Base-by-base conservation (phyloP, 495 filamentous ascomycete species). In the Trichocladium uniseriatum region DNA sequence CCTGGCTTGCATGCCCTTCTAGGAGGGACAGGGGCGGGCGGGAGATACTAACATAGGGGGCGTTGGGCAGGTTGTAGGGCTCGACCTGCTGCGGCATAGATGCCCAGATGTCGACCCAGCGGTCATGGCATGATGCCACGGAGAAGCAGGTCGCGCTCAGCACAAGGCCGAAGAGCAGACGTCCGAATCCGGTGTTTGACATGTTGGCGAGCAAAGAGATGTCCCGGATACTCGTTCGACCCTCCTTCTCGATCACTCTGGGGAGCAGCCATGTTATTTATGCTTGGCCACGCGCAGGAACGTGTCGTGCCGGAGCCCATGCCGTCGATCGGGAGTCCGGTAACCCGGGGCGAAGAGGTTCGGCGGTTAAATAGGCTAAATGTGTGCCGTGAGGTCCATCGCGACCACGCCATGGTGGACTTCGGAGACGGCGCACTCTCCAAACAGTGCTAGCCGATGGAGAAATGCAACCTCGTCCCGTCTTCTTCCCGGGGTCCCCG, bases 61-160 rank as follows among this genome's bases (percentile, higher is more conserved):
- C 27, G 1, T 66, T 64, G 16, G 78, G 79, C 2, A 82, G 61
- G 55, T 81, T 80, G 14, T 56, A 60, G 3, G 71, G 66, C 54
- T 82, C 79, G 5, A 72, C 74, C 16, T 78, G 56, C 59, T 81
- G 79, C 0, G 79, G 77, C 78, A 80, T 81, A 2, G 70, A 55
- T 0, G 71, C 69, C 79, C 79, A 81, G 5, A 75, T 75, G 40
- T 70, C 67, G 15, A 80, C 69, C 79, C 79, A 82, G 43, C 75
- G 73, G 21, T 62, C 48, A 11, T 48, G 39, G 36, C 51, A 55
- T 44, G 53, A 51, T 11, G 48, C 60, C 22, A 42, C 20, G 14
- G 39, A 15, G 15, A 51, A 11, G n/a, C 27, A 51, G 20, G 28
- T 45, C 5, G 52, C 43, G 15, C 45, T 47, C 44, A 62, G 34